These are phyloP conservation scores for Aegilops bicornis DNA, from an alignment of 176 grass and related monocot species.

Conservation along the genomic window DNA sequence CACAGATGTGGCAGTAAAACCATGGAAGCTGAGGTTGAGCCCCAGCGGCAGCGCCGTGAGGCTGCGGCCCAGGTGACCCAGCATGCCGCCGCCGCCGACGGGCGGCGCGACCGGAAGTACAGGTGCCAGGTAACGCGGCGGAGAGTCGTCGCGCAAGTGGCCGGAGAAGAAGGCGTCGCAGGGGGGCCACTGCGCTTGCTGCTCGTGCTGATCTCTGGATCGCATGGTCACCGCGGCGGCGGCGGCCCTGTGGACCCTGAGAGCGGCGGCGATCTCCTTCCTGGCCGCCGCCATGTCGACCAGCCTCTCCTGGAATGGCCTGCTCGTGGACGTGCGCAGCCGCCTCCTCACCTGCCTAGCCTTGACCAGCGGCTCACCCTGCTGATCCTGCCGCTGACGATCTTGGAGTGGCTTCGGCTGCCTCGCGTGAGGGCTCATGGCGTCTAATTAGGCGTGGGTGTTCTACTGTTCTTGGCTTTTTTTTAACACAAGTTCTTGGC, in stretches of 20 bases:
- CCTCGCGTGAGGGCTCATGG: slow-evolving; percentile 17
- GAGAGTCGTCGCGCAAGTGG: neutral
- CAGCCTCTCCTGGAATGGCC: slow-evolving; percentile 63
- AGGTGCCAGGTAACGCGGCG: neutral
- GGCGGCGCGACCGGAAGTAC: neutral
- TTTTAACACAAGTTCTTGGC: neutral
- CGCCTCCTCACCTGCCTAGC: slow-evolving; percentile 59
- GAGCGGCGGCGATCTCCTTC: slow-evolving; percentile 69
- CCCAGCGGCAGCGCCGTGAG: neutral
- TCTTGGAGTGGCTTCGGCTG: slow-evolving; percentile 21
- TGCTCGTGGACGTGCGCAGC: slow-evolving; percentile 43
- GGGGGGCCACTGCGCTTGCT: neutral
- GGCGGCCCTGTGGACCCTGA: slow-evolving; percentile 60
- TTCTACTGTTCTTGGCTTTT: neutral
- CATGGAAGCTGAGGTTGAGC: too few species aligned
- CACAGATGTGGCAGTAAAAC: too few species aligned
- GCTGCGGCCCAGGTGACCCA: slow-evolving; percentile 13
- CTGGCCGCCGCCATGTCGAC: slow-evolving; percentile 79
- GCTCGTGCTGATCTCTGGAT: slow-evolving; percentile 36
- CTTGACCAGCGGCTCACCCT: slow-evolving; percentile 27
- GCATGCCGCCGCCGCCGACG: neutral
- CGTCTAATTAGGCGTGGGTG: slow-evolving; percentile 28
- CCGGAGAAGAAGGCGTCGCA: slow-evolving; percentile 29
- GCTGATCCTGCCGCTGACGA: neutral
- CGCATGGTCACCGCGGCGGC: slow-evolving; percentile 42